These are phyloP conservation scores for Coemansia sp. DNA, from an alignment of 192 early-diverging fungal genomes.

Conservation along the genomic window DNA sequence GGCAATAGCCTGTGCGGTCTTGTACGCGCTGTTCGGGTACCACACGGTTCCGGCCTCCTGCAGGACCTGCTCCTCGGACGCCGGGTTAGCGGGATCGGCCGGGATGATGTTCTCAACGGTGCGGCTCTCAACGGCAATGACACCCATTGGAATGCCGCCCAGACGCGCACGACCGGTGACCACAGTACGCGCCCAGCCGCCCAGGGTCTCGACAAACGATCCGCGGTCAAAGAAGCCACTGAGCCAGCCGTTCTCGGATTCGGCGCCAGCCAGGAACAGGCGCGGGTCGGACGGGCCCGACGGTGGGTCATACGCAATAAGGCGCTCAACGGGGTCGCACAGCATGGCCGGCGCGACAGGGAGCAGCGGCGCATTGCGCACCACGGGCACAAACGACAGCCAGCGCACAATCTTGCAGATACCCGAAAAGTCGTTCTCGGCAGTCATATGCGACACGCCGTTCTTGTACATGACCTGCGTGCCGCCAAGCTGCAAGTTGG, in stretches of 20 bases:
- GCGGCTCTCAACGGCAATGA: slow-evolving; percentile 95
- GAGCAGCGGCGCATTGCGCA: slow-evolving; percentile 63
- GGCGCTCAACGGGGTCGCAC: slow-evolving; percentile 77
- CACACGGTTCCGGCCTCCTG: slow-evolving; percentile 95
- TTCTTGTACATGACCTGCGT: slow-evolving; percentile 99
- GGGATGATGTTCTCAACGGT: slow-evolving; percentile 88
- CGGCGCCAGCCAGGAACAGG: slow-evolving; percentile 80
- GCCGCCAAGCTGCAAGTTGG: slow-evolving; percentile 97
- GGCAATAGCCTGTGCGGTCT: slow-evolving; percentile 98
- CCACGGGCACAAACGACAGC: slow-evolving; percentile 86
- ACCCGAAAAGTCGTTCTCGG: slow-evolving; percentile 92
- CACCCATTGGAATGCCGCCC: slow-evolving; percentile 96
- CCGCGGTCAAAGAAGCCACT: slow-evolving; percentile 96
- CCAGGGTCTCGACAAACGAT: slow-evolving; percentile 95
- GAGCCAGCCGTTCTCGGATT: slow-evolving; percentile 64
- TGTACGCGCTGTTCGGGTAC: slow-evolving; percentile 99
- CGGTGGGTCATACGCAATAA: slow-evolving; percentile 80
- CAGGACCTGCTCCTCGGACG: slow-evolving; percentile 84
- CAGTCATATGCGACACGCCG: slow-evolving; percentile 96
- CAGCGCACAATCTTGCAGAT: slow-evolving; percentile 91
- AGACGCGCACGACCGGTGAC: slow-evolving; percentile 92
- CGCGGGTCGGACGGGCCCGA: slow-evolving; percentile 89
- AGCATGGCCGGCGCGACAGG: slow-evolving; percentile 56
- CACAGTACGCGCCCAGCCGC: slow-evolving; percentile 96
- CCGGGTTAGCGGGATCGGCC: slow-evolving; percentile 91